phyloP scores from a whole-genome alignment of 805 yeast genomes.

The Kluyveromyces starmeri region DNA sequence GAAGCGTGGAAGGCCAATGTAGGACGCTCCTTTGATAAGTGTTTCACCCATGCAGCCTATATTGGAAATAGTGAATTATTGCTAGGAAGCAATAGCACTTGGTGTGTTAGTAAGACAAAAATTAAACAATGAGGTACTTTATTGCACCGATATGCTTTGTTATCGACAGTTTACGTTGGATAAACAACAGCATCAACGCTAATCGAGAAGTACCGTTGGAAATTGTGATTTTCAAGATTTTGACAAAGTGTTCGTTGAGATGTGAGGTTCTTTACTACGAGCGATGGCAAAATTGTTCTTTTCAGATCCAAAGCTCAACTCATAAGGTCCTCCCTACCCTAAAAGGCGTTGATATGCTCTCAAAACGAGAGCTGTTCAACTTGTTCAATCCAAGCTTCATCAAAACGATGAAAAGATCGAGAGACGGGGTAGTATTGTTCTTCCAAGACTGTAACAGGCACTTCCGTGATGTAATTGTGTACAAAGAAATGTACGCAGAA shows the following conservation, averaged over 20 bases:
- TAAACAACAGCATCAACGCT: too few species aligned
- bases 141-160: too few species aligned
- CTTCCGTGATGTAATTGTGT: constrained; percentile 36
- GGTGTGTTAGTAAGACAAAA: too few species aligned
- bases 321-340: constrained; percentile 49
- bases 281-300: constrained; percentile 21
- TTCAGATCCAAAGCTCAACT: constrained; percentile 54
- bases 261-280: constrained; percentile 93
- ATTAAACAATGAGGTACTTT: too few species aligned
- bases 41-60: constrained; percentile 98
- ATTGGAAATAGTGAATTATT: constrained; percentile 8
- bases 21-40: constrained; percentile 82
- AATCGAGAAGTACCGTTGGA: too few species aligned
- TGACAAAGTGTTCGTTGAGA: too few species aligned
- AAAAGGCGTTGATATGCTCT: constrained; percentile 32
- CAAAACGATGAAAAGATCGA: constrained; percentile 32
- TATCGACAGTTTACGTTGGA: too few species aligned
- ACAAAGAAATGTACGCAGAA: constrained; percentile 25
- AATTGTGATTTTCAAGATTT: too few species aligned
- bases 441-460: constrained; percentile 99
- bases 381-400: constrained; percentile 29
- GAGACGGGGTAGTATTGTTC: constrained; percentile 58
- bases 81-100: too few species aligned
- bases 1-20: constrained; percentile 98
- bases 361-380: constrained; percentile 38